phyloP scores from a whole-genome alignment of 306 rosid genomes.

The Lathyrus aphaca region DNA sequence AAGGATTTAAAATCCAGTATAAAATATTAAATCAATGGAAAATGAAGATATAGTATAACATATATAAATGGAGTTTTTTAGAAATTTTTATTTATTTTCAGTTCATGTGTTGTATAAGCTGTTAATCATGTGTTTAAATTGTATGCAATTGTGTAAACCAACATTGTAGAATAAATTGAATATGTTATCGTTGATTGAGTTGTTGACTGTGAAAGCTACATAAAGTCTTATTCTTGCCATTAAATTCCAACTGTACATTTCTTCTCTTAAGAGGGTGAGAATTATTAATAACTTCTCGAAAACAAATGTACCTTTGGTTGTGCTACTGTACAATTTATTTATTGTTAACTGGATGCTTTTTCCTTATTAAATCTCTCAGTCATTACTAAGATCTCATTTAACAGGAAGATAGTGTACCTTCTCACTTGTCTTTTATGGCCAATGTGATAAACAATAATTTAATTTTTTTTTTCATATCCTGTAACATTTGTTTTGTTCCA shows the following conservation, averaged over 20 bases:
- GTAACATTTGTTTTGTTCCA: constrained; percentile 20
- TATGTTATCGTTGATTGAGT: background rate
- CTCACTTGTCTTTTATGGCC: background rate
- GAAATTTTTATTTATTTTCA: constrained; percentile 15
- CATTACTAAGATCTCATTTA: constrained; percentile 21
- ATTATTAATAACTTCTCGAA: constrained; percentile 12
- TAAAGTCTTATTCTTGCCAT: background rate
- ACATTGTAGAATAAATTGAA: constrained; percentile 10
- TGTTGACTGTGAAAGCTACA: constrained; percentile 12
- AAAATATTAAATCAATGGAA: constrained; percentile 11
- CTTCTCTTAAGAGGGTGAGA: constrained; percentile 4
- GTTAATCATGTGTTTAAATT: constrained; percentile 6
- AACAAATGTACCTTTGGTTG: constrained; percentile 11
- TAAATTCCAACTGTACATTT: constrained; percentile 18
- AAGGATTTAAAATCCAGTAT: constrained; percentile 9
- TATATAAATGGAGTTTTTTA: constrained; percentile 3
- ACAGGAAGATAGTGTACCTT: constrained; percentile 13
- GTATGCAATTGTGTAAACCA: constrained; percentile 31
- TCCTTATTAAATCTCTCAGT: constrained; percentile 14
- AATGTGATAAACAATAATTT: background rate
- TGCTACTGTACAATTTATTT: constrained; percentile 15
- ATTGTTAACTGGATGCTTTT: constrained; percentile 14
- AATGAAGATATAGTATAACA: background rate
- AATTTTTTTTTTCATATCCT: background rate
- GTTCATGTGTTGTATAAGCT: background rate